Evolutionary conservation across 208 protist genomes (phyloP), one percentile per base, ranked within the genome.

Genomic region (Leishmania lainsoni): DNA sequence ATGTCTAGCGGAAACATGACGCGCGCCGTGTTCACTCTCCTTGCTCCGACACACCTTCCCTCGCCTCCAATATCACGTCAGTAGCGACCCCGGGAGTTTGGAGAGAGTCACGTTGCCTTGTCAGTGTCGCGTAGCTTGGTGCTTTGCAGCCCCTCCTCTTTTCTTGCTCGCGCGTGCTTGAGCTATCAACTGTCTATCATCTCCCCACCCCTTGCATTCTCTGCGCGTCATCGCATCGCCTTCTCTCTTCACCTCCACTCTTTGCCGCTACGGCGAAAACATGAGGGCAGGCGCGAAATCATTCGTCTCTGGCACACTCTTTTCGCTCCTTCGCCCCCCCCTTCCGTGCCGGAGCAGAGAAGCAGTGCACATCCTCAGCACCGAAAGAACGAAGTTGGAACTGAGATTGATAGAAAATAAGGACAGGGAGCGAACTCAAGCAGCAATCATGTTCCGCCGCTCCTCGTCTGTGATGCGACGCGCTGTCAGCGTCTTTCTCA

Each of bases 401-500:
- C 26, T 29, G 69, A 9, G 8, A 29, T 52, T 73, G 22, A 52
- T n/a, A 51, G 45, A 54, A 51, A 73, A 73, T 45, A 10, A 12
- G 29, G 69, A 20, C 69, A 45, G 45, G 42, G 69, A 54, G 45
- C 45, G 45, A 56, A 29, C 49, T 51, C 51, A 63, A 6, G 52
- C 51, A 39, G 20, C 22, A 29, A 73, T 14, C 17, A 89, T 91
- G 92, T 81, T 91, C 16, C 90, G 87, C 74, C 90, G 89, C 79
- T 86, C 85, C 45, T 45, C 83, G 29, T 54, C 20, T 26, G 70
- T 86, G 56, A 69, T 85, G 54, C 85, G 79, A 48, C 75, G 86
- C 59, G 79, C 85, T 29, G 86, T 93, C 32, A 95, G 92, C 76
- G 79, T 72, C n/a, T 95, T 94, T 70, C 87, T 95, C 29, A 84